Evolutionary conservation across 495 filamentous ascomycete species (phyloP).

Genomic region (Geoglossum glabrum): DNA sequence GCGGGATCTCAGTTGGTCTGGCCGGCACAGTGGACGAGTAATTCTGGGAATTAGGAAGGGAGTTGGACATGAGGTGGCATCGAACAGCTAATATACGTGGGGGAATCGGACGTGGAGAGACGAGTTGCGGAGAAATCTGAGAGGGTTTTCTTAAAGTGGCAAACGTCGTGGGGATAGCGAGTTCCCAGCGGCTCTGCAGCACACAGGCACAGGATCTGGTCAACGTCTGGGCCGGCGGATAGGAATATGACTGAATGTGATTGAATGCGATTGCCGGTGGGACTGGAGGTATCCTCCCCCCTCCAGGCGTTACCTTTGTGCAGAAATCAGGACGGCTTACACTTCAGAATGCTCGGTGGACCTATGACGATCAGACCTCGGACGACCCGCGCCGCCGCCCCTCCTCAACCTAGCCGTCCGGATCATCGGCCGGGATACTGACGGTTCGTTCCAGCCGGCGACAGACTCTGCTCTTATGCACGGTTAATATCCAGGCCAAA

Average conservation of each 20-base stretch:
- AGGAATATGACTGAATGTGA: neutral
- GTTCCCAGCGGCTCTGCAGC: neutral
- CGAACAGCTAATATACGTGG: neutral
- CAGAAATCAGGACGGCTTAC: neutral
- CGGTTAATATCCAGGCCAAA: neutral
- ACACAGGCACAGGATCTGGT: neutral
- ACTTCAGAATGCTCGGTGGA: neutral
- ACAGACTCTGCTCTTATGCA: neutral
- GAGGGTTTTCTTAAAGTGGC: constrained; percentile 1
- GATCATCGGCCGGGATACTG: neutral
- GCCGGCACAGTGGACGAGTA: neutral
- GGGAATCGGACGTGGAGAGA: neutral
- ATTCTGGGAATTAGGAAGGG: neutral
- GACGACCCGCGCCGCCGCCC: neutral
- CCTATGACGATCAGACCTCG: neutral
- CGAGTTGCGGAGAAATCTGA: neutral
- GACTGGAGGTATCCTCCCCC: too few relatives aligned
- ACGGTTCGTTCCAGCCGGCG: neutral
- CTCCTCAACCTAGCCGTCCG: neutral
- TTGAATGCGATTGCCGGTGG: too few relatives aligned
- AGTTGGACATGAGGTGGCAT: constrained; percentile 2
- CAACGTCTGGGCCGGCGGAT: neutral
- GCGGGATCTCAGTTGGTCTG: neutral
- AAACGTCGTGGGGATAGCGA: neutral
- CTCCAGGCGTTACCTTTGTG: too few relatives aligned